phyloP scores from a whole-genome alignment of 306 rosid genomes.

The Trichosanthes cucumerina region DNA sequence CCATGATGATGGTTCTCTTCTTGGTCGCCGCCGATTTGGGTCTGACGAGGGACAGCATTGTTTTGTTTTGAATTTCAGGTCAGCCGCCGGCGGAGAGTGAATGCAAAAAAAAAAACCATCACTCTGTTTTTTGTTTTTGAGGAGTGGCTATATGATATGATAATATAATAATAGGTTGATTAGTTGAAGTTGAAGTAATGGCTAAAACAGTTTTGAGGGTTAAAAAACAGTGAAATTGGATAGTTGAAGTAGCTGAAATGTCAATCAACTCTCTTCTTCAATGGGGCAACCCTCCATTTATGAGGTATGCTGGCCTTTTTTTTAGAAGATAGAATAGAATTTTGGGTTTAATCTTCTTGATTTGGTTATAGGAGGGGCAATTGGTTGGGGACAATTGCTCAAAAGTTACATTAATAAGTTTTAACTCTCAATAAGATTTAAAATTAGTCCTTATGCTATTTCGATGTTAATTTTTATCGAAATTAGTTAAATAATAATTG shows the following conservation, averaged over 20 bases:
- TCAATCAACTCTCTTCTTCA: not conserved
- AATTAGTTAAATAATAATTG: too few relatives aligned
- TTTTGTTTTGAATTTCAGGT: constrained; percentile 6
- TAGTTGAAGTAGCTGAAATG: not conserved
- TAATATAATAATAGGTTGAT: not conserved
- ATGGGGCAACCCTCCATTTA: not conserved
- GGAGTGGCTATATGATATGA: not conserved
- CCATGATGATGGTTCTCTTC: constrained; percentile 23
- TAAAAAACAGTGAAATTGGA: not conserved
- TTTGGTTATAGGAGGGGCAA: too few relatives aligned
- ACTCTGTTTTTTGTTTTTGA: not conserved
- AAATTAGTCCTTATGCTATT: too few relatives aligned
- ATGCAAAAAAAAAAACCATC: not conserved
- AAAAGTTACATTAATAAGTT: too few relatives aligned
- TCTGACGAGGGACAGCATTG: constrained; percentile 21
- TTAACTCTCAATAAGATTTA: too few relatives aligned
- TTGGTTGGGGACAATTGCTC: too few relatives aligned
- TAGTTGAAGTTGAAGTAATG: not conserved
- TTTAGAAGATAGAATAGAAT: too few relatives aligned
- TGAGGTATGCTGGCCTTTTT: not conserved
- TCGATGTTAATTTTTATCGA: too few relatives aligned
- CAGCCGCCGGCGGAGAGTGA: not conserved
- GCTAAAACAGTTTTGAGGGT: not conserved
- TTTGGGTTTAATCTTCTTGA: too few relatives aligned
- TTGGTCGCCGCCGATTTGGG: constrained; percentile 12